These are phyloP conservation scores for Solanum hybrid DNA, from an alignment of 305 asterid genomes.

Conservation along the genomic window DNA sequence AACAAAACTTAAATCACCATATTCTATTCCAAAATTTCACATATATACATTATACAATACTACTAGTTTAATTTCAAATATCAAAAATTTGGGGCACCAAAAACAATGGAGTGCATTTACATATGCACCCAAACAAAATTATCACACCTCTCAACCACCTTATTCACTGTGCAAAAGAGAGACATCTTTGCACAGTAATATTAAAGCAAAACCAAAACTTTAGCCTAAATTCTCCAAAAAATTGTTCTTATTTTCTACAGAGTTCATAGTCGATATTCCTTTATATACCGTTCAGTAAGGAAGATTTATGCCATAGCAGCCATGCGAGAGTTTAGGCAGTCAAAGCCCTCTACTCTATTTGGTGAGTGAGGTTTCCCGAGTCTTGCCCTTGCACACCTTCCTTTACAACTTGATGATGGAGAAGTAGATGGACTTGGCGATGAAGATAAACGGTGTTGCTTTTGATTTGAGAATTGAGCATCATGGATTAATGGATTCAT, in stretches of 20 bases:
- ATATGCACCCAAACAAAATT: not conserved
- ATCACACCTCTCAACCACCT: not conserved
- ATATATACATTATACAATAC: not conserved
- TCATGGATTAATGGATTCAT: constrained; percentile 38
- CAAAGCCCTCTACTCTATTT: constrained; percentile 45
- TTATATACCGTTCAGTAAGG: not conserved
- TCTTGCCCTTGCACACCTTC: constrained; percentile 15
- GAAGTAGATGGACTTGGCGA: constrained; percentile 21
- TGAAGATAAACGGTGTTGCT: constrained; percentile 1
- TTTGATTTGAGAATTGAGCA: constrained; percentile 29
- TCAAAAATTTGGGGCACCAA: not conserved
- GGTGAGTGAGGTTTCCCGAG: constrained; percentile 32
- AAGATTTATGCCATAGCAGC: constrained; percentile 22
- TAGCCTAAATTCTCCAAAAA: not conserved
- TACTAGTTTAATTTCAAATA: not conserved
- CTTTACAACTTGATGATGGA: constrained; percentile 19
- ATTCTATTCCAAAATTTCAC: not conserved
- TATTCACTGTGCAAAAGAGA: not conserved
- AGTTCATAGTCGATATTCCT: not conserved
- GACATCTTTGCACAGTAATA: not conserved
- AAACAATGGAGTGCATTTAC: not conserved
- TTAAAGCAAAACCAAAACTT: not conserved
- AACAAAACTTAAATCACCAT: not conserved
- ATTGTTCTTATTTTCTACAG: not conserved
- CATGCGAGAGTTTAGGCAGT: constrained; percentile 24